Percentiles rank a stretch among this genome's conserved stretches.
Conservation (phyloP, 345 rosid species). For the Eutrema yunnanense region DNA sequence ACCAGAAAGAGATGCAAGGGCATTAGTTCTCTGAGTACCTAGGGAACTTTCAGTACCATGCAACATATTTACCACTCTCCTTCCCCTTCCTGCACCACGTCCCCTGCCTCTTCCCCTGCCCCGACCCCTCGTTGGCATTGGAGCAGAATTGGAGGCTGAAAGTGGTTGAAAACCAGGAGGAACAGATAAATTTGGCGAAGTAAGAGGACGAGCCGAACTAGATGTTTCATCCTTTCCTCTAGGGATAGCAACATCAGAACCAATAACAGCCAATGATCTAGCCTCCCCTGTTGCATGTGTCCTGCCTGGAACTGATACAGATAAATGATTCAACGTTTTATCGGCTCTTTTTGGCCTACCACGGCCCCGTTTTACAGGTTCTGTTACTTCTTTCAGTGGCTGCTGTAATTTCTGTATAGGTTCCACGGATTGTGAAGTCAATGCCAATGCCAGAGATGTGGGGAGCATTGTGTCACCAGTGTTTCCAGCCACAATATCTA, state of each 20-base stretch:
- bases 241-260: slow-evolving; percentile 24
- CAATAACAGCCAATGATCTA: slow-evolving; percentile 27
- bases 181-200: slow-evolving; percentile 24
- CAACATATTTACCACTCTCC: slow-evolving; percentile 14
- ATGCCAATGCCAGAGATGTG: slow-evolving; percentile 19
- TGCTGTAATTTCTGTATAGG: slow-evolving; percentile 21
- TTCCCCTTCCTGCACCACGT: slow-evolving; percentile 22
- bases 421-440: slow-evolving; percentile 10
- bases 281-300: slow-evolving; percentile 36
- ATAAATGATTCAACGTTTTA: slow-evolving; percentile 36
- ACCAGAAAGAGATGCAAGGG: slow-evolving; percentile 25
- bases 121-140: slow-evolving; percentile 33
- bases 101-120: slow-evolving; percentile 32
- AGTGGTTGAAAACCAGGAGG: slow-evolving; percentile 34
- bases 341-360: slow-evolving; percentile 86
- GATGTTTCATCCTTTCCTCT: slow-evolving; percentile 17
- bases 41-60: slow-evolving; percentile 23
- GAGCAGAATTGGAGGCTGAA: slow-evolving; percentile 22
- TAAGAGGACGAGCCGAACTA: slow-evolving; percentile 15
- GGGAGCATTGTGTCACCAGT: slow-evolving; percentile 3
- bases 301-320: slow-evolving; percentile 26
- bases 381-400: slow-evolving; percentile 49
- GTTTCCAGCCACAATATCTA: slow-evolving; percentile 6
- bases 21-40: slow-evolving; percentile 14
- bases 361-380: slow-evolving; percentile 89